Evolutionary conservation across 495 filamentous ascomycete species (phyloP), one percentile per base, ranked within the genome.

Genomic region (Durotheca rogersii): DNA sequence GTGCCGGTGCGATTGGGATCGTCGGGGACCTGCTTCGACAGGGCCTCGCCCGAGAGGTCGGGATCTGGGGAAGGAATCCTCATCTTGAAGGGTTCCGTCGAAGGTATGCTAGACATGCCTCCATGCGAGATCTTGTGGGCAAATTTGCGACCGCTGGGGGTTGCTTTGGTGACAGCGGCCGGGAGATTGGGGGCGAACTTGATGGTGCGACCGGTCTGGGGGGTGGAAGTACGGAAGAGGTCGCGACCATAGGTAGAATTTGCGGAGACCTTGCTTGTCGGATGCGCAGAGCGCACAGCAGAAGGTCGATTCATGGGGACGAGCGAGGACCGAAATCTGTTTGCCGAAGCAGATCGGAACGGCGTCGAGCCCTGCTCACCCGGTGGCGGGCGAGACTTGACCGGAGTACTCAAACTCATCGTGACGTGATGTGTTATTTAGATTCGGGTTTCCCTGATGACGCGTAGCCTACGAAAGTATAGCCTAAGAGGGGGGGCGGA

Each of bases 1-100:
- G 74, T 74, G 5, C 71, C 69, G 9, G 57, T 45, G 12, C 70
- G 60, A 32, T 50, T 64, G 12, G 65, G 58, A 53, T 70, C 68
- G n/a, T 72, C 60, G 12, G 72, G 71, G 5, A 78, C 62, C 53
- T 73, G 61, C 44, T 68, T 74, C 10, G 69, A 60, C 40, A 78
- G 17, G 38, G 60, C 68, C 61, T 75, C 72, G 42, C 74, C 74
- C 2, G 70, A 74, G 21, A 78, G 55, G 35, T 72, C 65, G 25
- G 67, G 65, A 19, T 72, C 71, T 0, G 74, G 74, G 11, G 66
- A 68, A 9, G 70, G 65, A 19, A 78, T 78, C 32, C 65, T 67
- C 72, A 76, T 70, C 52, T 65, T 62, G 54, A 78, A 78, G 12
- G 69, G 68, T 44, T 76, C 71, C 9, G 60, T 59, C 4, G 72